Evolutionary conservation across 2,329 filamentous ascomycete species (phyloP).

Genomic region (Boeremia exigua): DNA sequence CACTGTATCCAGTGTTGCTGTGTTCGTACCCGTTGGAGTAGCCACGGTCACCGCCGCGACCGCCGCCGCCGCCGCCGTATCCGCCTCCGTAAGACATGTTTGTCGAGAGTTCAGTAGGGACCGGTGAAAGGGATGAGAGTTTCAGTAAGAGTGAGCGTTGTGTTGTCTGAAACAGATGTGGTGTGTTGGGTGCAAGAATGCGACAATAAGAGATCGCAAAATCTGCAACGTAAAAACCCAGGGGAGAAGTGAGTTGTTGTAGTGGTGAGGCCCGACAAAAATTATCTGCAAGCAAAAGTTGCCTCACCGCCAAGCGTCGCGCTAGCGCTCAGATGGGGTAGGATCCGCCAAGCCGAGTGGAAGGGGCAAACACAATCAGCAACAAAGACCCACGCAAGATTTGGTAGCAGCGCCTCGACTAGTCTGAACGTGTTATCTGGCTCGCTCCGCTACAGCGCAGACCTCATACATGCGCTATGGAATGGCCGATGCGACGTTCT

Average conservation of each 20-base stretch:
- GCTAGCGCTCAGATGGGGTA: constrained; percentile 24
- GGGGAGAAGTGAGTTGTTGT: constrained; percentile 23
- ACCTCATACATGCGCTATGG: too few relatives aligned
- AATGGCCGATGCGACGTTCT: neutral
- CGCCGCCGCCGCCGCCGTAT: constrained; percentile 56
- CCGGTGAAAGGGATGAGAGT: constrained; percentile 37
- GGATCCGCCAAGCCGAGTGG: constrained; percentile 14
- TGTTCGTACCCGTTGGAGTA: constrained; percentile 62
- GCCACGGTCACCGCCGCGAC: constrained; percentile 55
- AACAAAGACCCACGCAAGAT: constrained; percentile 17
- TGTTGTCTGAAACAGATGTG: constrained; percentile 20
- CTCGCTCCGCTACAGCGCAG: neutral
- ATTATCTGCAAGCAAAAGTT: constrained; percentile 20
- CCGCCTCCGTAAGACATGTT: constrained; percentile 73
- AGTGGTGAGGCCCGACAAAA: constrained; percentile 22
- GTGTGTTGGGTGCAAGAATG: constrained; percentile 27
- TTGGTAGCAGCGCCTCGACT: neutral
- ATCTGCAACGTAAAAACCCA: constrained; percentile 26
- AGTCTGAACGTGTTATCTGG: neutral
- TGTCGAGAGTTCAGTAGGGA: constrained; percentile 41
- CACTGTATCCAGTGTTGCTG: constrained; percentile 52
- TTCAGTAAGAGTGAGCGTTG: constrained; percentile 30
- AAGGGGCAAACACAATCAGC: constrained; percentile 17
- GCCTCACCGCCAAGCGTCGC: constrained; percentile 24
- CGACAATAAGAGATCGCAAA: constrained; percentile 36